Percentiles rank a stretch among this genome's conserved stretches.
Evolutionary conservation across 108 stramenopile species (phyloP).

Genomic region (Skeletonema costatum): DNA sequence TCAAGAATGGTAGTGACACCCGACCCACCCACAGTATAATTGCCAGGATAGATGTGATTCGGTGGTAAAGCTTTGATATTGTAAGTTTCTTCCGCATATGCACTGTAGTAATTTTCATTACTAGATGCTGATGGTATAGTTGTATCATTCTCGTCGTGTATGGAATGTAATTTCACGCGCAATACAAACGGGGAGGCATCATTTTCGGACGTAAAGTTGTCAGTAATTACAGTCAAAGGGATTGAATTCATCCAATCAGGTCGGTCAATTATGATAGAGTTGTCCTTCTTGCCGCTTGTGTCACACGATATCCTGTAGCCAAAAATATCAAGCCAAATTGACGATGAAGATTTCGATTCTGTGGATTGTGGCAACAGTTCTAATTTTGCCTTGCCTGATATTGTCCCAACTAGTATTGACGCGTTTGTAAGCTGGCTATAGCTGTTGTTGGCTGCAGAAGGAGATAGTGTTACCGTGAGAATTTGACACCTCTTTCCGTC

Average conservation of each 20-base stretch:
- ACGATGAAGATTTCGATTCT: neutral
- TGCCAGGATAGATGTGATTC: constrained; percentile 6
- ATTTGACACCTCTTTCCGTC: constrained; percentile 18
- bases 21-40: constrained; percentile 10
- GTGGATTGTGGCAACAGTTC: constrained; percentile 10
- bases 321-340: constrained; percentile 22
- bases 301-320: constrained; percentile 21
- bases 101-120: constrained; percentile 20
- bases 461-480: constrained; percentile 23
- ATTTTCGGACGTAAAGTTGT: neutral
- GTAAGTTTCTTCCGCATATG: constrained; percentile 28
- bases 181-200: neutral
- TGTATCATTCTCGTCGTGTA: constrained; percentile 6
- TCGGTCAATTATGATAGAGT: constrained; percentile 22
- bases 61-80: constrained; percentile 18
- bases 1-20: constrained; percentile 42
- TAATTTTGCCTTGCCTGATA: constrained; percentile 33
- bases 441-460: neutral
- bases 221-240: constrained; percentile 18
- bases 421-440: neutral
- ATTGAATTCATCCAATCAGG: constrained; percentile 46
- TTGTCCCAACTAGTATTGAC: constrained; percentile 13
- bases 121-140: neutral
- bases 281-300: neutral
- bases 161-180: constrained; percentile 24